Evolutionary conservation across 2,329 filamentous ascomycete species (phyloP), one percentile per base, ranked within the genome.

Genomic region (Aspergillus transmontanensis): DNA sequence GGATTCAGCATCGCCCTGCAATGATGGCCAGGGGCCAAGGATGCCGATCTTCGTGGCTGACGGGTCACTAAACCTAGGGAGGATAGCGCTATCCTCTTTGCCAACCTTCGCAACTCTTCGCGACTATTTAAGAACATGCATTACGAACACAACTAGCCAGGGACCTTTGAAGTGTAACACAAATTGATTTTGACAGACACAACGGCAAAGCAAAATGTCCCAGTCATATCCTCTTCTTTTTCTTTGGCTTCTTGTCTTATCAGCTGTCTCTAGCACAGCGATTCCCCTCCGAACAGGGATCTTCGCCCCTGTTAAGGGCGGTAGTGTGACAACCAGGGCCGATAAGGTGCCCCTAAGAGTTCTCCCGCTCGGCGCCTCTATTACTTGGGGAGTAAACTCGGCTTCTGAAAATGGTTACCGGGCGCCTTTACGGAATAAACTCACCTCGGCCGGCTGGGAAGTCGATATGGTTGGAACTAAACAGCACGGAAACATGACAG

Each of bases 381-480:
- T 80, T 50, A 80, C 77, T 0, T 66, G 61, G 19, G 80, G 80
- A 3, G 78, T 72, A 41, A 58, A 45, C 11, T 73, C 72, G 1
- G 60, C 59, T 10, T 70, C 70, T 48, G 74, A 73, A 2, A 81
- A 81, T 64, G 79, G 79, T 7, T 82, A 81, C 61, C 76, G 80
- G 10, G 65, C 76, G 53, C 51, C 58, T 32, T 73, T 83, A 12
- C 73, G 74, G 16, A 70, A 79, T 43, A 61, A 73, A 58, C 72
- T 83, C 10, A 67, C 69, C 10, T 68, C 64, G 55, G 58, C 61
- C 1, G 71, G 71, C 5, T 74, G 71, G 70, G 59, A 69, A 32
- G 72, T 74, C 7, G 65, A 74, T 30, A 74, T 73, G 72, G 60
- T 73, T 34, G 72, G 72, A n/a, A 72, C 65, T 39, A 28, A 60